These are phyloP conservation scores for Hypoxylon sp. DNA, from an alignment of 2,329 filamentous ascomycete species.

Conservation along the genomic window DNA sequence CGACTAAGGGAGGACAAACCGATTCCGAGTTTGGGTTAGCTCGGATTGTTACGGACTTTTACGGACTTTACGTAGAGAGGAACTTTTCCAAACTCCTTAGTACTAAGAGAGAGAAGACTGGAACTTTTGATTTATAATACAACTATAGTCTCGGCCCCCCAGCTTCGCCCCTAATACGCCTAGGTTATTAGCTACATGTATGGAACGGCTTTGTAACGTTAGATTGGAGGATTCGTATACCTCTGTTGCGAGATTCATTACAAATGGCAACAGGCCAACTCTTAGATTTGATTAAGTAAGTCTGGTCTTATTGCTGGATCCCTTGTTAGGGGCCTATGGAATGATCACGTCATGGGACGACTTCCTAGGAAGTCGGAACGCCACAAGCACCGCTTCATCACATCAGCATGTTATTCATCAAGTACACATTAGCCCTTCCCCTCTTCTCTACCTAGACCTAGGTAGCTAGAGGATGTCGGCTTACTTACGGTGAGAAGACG, in stretches of 20 bases:
- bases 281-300: slow-evolving; percentile 20
- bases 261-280: slow-evolving; percentile 31
- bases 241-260: slow-evolving; percentile 37
- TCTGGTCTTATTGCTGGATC: background rate
- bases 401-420: background rate
- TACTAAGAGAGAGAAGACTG: background rate
- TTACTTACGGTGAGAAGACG: background rate
- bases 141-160: background rate
- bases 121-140: slow-evolving; percentile 32
- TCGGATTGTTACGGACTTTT: slow-evolving; percentile 23
- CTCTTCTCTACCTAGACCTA: background rate
- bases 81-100: background rate
- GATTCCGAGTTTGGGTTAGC: slow-evolving; percentile 16
- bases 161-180: background rate
- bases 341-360: background rate
- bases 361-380: background rate
- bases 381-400: background rate
- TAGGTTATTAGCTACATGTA: background rate
- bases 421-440: background rate
- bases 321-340: background rate
- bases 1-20: background rate
- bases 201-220: background rate
- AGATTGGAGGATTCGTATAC: slow-evolving; percentile 19
- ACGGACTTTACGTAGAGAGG: slow-evolving; percentile 20
- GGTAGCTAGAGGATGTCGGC: background rate